Evolutionary conservation across 1,284 basidiomycete genomes (phyloP), one percentile per base, ranked within the genome.

Genomic region (Ceratobasidium sp.): DNA sequence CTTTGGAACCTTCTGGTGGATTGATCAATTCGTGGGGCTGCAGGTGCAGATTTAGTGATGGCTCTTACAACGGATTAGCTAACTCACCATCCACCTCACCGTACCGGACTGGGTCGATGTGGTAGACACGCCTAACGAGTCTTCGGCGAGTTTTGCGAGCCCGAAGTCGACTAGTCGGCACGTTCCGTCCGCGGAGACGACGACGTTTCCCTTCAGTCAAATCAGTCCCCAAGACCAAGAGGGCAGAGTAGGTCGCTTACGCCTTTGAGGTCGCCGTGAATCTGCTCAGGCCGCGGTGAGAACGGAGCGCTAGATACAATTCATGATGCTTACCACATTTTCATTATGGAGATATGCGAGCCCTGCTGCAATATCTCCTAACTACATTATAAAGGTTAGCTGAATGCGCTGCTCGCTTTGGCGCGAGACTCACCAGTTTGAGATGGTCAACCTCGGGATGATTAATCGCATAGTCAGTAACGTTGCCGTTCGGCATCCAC

Each of bases 211-310:
- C 66, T 69, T n/a, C 27, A 54, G 11, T 27, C 53, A 29, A 22
- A 24, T 27, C 11, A 54, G 24, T 27, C 11, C 19, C 11, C 4
- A 41, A 6, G 50, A 17, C 19, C 6, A 51, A 17, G 24, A 51
- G 19, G 11, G 15, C 44, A 24, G 22, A 11, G 22, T 8, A 19
- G 48, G 15, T n/a, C 27, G 27, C 47, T 1, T 47, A 69, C 66
- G 24, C 66, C 66, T 51, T 69, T 69, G 14, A 69, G 53, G 41
- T 69, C 66, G n/a, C 66, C 66, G 47, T 69, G 66, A 5, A 69
- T 29, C 66, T 69, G 47, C 29, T 1, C 36, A 41, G 36, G 36
- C 36, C 36, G 11, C 11, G 36, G 36, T 41, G 4, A 41, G 36
- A 41, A 41, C 11, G 11, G 36, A 41, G 36, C 36, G 36, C 11